Evolutionary conservation across 805 yeast species (phyloP).

Genomic region (Candida quercuum): DNA sequence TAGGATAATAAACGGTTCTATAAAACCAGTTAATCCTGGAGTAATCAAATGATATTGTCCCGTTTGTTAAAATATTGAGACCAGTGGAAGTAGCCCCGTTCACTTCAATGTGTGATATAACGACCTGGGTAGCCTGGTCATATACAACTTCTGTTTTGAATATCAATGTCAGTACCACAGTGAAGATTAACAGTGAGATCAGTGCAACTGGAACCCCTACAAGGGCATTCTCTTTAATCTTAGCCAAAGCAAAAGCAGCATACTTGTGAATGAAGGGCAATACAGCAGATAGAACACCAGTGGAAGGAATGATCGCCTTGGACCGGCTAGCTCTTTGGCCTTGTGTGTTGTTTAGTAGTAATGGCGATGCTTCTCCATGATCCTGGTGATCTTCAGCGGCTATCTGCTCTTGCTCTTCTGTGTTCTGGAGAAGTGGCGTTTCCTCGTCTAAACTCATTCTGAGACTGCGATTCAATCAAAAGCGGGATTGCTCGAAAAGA

Average conservation of each 20-base stretch:
- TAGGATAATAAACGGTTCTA: conserved; percentile 6
- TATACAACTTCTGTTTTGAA: conserved; percentile 5
- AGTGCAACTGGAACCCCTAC: background rate
- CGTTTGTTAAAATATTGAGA: conserved; percentile 5
- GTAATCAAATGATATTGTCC: conserved; percentile 14
- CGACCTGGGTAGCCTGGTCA: conserved; percentile 4
- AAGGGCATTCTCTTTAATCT: background rate
- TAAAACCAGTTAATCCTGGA: conserved; percentile 8
- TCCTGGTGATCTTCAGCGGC: background rate
- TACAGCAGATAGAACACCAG: background rate
- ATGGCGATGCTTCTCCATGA: background rate
- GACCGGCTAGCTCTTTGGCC: background rate
- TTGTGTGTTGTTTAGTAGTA: background rate
- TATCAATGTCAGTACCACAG: background rate
- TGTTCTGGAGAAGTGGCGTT: no score
- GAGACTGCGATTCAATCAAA: no score
- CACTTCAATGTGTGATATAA: conserved; percentile 6
- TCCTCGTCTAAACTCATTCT: no score
- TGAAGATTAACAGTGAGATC: background rate
- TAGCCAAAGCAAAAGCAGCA: background rate
- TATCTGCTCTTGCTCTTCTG: no score
- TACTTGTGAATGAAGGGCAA: background rate
- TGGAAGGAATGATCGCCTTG: background rate
- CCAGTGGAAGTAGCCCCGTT: conserved; percentile 13
- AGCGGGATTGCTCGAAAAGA: no score